Conservation (phyloP, 2,329 filamentous ascomycete genomes). For the Escovopsis sp. region DNA sequence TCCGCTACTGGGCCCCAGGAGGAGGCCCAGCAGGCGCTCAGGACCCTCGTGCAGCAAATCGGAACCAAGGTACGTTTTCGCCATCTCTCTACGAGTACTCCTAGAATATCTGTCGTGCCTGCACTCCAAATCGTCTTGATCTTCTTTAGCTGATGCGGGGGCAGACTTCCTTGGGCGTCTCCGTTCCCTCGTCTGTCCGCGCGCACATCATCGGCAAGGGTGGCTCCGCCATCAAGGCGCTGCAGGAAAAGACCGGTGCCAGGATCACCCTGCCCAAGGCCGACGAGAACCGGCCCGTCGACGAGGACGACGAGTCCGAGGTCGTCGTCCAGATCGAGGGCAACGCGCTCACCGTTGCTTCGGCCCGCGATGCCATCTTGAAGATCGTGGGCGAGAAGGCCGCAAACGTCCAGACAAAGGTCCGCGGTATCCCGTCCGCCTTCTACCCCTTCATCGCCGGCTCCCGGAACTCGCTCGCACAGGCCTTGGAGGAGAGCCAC, state of each 20-base stretch:
- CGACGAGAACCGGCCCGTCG: conserved; percentile 45
- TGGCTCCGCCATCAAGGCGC: conserved; percentile 76
- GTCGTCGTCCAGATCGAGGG: conserved; percentile 85
- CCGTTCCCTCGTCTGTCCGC: conserved; percentile 70
- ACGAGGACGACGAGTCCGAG: conserved; percentile 60
- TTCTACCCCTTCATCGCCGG: conserved; percentile 94
- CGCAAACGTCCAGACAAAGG: conserved; percentile 63
- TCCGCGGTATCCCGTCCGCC: conserved; percentile 75
- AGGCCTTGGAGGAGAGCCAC: conserved; percentile 59
- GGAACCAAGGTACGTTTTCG: no score
- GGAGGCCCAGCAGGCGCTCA: conserved; percentile 73
- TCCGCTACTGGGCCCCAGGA: conserved; percentile 75
- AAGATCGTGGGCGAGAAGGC: conserved; percentile 79
- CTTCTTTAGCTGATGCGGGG: background rate
- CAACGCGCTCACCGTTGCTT: conserved; percentile 73
- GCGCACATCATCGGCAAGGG: conserved; percentile 87
- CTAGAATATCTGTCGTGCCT: no score
- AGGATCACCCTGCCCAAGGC: conserved; percentile 78
- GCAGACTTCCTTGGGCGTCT: conserved; percentile 49
- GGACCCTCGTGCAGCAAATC: conserved; percentile 77
- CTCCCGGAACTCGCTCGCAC: conserved; percentile 52
- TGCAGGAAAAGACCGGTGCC: conserved; percentile 81
- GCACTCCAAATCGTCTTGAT: background rate
- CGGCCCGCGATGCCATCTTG: conserved; percentile 70
- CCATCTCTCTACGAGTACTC: no score